Base-by-base conservation (phyloP, 345 rosid genomes). In the Limnanthes douglasii region DNA sequence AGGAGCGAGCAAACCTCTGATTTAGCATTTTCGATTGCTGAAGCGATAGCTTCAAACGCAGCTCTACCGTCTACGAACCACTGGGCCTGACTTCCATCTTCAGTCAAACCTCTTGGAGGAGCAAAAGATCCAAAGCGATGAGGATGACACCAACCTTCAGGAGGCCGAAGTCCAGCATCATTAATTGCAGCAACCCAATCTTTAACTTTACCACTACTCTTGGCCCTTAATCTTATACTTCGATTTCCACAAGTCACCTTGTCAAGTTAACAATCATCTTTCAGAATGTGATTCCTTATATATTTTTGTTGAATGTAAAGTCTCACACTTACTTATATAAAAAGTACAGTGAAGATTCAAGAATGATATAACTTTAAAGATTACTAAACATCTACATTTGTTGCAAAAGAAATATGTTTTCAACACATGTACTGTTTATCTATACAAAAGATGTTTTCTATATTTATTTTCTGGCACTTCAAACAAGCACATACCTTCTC, bases 61-160 rank as follows among this genome's bases (percentile, higher is more conserved):
- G 86, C 88, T 44, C 50, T 73, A 37, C 99, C 99, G 69, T 92
- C 99, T 36, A 92, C 53, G 52, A 85, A 92, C 99, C 99, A 92
- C 43, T 81, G 99, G 41, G 96, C 99, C 60, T 69, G 86, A 61
- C 96, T 85, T 45, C 78, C 96, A 59, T 92, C 99, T 15, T 92
- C 99, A 10, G 73, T 65, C 71, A 92, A 81, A 41, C 99, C 99
- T 59, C 99, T 81, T 2, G 74, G 94, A 48, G 99, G 90, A 30
- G 99, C 99, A 64, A 73, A 92, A 35, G 99, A 92, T 38, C 94
- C 96, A 66, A 81, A 92, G 20, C 96, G 90, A 70, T 92, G 99
- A 52, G 96, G 96, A 45, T 92, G 90, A 46, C 99, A 92, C 99
- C 99, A 92, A 29, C 99, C 99, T 72, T 92, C 99, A 28, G 93